Conservation (phyloP, 192 early-diverging fungal species). For the Entrophospora sp. region DNA sequence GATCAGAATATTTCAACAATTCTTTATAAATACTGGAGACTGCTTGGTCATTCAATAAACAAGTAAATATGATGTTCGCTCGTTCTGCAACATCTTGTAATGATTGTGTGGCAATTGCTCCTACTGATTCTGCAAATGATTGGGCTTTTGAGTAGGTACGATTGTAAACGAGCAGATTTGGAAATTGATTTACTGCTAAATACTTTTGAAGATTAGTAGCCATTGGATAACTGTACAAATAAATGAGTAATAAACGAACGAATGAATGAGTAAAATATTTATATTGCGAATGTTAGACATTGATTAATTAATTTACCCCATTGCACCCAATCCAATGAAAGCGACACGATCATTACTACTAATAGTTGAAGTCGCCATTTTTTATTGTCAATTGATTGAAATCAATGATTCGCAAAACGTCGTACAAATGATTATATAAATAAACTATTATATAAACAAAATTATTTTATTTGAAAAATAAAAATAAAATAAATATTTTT, state of each 20-base stretch:
- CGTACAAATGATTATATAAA: no score
- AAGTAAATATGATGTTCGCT: constrained; percentile 53
- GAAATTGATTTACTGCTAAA: constrained; percentile 24
- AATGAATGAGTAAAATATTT: no score
- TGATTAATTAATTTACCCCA: not conserved
- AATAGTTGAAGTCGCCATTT: not conserved
- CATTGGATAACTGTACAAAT: constrained; percentile 40
- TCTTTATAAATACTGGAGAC: constrained; percentile 36
- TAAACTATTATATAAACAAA: no score
- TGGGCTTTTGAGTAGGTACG: constrained; percentile 44
- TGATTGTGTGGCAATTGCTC: constrained; percentile 31
- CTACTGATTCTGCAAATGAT: constrained; percentile 23
- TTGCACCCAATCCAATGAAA: not conserved
- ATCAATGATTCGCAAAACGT: no score
- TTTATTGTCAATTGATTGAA: no score
- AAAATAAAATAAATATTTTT: no score
- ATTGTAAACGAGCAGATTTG: constrained; percentile 52
- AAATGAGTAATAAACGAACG: not conserved
- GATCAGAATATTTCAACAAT: constrained; percentile 25
- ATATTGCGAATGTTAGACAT: no score
- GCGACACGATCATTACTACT: not conserved
- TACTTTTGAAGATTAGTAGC: constrained; percentile 50
- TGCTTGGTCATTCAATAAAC: constrained; percentile 50
- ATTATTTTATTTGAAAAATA: no score
- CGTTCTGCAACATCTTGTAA: constrained; percentile 28